Evolutionary conservation across 1,139 yeast species (phyloP), one percentile per base, ranked within the genome.

Genomic region (Hansenula anomala): DNA sequence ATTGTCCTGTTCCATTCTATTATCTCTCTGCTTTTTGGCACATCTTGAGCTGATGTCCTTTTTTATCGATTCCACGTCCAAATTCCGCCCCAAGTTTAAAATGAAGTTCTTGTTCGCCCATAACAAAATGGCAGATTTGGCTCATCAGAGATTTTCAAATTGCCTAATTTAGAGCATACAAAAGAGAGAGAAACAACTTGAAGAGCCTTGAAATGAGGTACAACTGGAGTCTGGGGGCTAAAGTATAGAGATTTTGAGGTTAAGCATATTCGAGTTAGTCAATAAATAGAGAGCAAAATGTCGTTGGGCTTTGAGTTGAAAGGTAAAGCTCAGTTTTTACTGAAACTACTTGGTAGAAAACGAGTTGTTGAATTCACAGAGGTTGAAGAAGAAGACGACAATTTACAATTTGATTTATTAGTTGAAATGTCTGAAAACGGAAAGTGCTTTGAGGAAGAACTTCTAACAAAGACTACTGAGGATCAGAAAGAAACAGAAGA

Each of bases 401-500:
- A 38, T 4, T 41, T 37, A 22, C 47, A 43, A 25, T 31, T 40
- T 23, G 45, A 51, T 22, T 26, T 40, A 8, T 36, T 52, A 42
- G 38, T 36, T 5, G 34, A 37, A 19, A 48, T 47, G 52, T 33
- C 36, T 7, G 32, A 25, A 4, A 33, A 34, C 4, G 34, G 27
- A 10, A 41, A 44, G 10, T 19, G 43, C 9, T 14, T 50, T 4
- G 48, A 43, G 20, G 50, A 54, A 20, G 60, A 56, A 36, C 34
- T 61, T 7, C 54, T 56, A 32, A 64, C 69, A 6, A 68, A 58
- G 15, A 73, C 80, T 3, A 60, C 67, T 0, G 55, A 51, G 10
- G 59, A 59, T 6, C 80, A 78, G 46, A 45, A 52, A 7, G 71
- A 67, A 19, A 68, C 70, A 2, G 73, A 74, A 42, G 51, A 58